Evolutionary conservation across 371 early-diverging fungal species (phyloP), one percentile per base, ranked within the genome.

Genomic region (Rhizopus microsporus): DNA sequence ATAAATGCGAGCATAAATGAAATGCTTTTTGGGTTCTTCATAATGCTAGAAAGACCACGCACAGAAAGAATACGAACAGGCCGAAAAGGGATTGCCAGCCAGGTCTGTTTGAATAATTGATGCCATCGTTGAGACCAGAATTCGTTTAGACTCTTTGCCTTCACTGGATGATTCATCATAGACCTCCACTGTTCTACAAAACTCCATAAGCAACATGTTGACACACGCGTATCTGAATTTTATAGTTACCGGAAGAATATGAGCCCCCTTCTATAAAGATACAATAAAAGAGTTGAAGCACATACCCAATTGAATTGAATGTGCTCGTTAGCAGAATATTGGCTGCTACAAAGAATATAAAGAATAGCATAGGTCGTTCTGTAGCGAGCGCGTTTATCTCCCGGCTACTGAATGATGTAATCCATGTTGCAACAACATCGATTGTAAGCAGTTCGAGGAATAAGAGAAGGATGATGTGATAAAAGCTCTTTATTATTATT

Each of bases 301-400:
- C 16, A 30, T 54, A 68, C 4, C 76, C 76, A 17, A 64, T 16
- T 5, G 35, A 16, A 45, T 73, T 76, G 44, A 76, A 72, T 7
- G 60, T 71, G 46, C 63, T 56, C 10, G 55, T 68, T 10, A 73
- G 31, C 1, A 68, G 38, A 7, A 70, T 16, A 5, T 51, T 59
- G 13, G 43, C 60, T 3, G 45, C 8, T 6, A 60, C 15, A 35
- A 66, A 64, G 29, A 65, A 67, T 10, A 60, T 7, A 29, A 73
- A 73, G 46, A 58, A 71, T 70, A 71, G 35, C 38, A 85, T 60
- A 60, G 88, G 62, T n/a, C 90, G 85, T 56, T 89, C 88, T 8
- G 86, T 84, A 16, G 90, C 84, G 31, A 89, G 64, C 2, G 67
- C 77, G 37, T 76, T 72, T 62, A 86, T 62, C 48, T 83, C 81